phyloP scores from a whole-genome alignment of 768 basidiomycete genomes.

The Brasilioporus rufonigricans region DNA sequence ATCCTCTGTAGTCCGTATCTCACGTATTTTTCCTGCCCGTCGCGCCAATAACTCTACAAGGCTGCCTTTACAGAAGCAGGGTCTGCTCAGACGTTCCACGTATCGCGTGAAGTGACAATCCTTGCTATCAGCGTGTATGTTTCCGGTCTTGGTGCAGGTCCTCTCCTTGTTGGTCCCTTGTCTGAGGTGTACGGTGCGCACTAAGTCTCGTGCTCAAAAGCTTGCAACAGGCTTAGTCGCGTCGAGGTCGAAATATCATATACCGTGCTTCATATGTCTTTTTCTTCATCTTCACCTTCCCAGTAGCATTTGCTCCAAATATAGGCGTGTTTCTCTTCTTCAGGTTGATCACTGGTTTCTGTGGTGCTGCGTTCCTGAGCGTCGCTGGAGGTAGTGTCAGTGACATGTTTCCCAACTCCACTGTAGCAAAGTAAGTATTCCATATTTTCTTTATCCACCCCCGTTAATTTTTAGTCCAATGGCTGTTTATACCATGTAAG shows the following conservation, averaged over 20 bases:
- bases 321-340: conserved; percentile 62
- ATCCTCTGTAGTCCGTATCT: conserved; percentile 50
- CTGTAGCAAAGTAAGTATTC: conserved; percentile 55
- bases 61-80: conserved; percentile 63
- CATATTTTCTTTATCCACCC: background rate
- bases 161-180: conserved; percentile 39
- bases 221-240: background rate
- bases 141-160: conserved; percentile 34
- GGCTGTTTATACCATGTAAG: conserved; percentile 48
- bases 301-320: conserved; percentile 71
- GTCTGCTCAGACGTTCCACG: conserved; percentile 49
- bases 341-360: conserved; percentile 54
- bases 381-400: conserved; percentile 62
- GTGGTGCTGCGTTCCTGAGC: conserved; percentile 55
- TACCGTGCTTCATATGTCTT: conserved; percentile 59
- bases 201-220: background rate
- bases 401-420: conserved; percentile 53
- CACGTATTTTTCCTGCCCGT: background rate
- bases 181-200: conserved; percentile 37
- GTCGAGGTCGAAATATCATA: conserved; percentile 57
- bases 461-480: conserved; percentile 43
- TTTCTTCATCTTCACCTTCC: conserved; percentile 65
- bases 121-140: conserved; percentile 48
- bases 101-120: conserved; percentile 51
- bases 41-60: conserved; percentile 28